phyloP scores from a whole-genome alignment of 805 yeast genomes.

The Pichia rugopelliculosa region DNA sequence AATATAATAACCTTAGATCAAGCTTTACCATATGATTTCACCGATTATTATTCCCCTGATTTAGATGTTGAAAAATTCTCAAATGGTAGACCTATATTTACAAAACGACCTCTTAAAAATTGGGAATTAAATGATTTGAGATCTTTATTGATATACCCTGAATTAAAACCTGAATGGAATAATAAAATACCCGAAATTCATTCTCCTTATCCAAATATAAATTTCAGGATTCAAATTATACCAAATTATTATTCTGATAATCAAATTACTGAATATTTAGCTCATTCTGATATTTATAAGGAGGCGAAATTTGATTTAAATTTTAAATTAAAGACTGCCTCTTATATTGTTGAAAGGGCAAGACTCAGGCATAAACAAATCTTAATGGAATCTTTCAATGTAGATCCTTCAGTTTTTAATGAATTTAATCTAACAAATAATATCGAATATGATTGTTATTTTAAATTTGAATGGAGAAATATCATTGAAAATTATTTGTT shows the following conservation, averaged over 20 bases:
- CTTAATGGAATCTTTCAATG: constrained; percentile 20
- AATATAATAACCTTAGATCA: constrained; percentile 32
- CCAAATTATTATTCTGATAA: constrained; percentile 48
- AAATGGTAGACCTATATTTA: constrained; percentile 57
- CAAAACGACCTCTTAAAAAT: constrained; percentile 54
- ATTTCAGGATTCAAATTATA: constrained; percentile 41
- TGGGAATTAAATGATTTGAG: constrained; percentile 70
- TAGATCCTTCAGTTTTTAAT: constrained; percentile 17
- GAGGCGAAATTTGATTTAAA: constrained; percentile 51
- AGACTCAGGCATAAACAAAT: constrained; percentile 36
- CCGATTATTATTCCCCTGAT: constrained; percentile 54
- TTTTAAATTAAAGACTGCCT: constrained; percentile 54
- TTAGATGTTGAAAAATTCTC: constrained; percentile 40
- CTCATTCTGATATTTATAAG: constrained; percentile 53
- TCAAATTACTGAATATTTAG: constrained; percentile 41
- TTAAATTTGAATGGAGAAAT: constrained; percentile 56
- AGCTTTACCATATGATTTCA: constrained; percentile 44
- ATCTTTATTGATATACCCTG: constrained; percentile 50
- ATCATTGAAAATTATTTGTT: constrained; percentile 62
- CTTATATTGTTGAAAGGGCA: constrained; percentile 52
- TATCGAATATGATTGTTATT: constrained; percentile 20
- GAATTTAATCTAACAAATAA: constrained; percentile 14
- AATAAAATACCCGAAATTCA: constrained; percentile 39
- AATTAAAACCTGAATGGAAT: constrained; percentile 49
- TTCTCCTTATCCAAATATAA: constrained; percentile 26